A percentile compares a stretch with the other conserved stretches of the same genome.
Evolutionary conservation across 768 basidiomycete genomes (phyloP).

Genomic region (Bullera alba): DNA sequence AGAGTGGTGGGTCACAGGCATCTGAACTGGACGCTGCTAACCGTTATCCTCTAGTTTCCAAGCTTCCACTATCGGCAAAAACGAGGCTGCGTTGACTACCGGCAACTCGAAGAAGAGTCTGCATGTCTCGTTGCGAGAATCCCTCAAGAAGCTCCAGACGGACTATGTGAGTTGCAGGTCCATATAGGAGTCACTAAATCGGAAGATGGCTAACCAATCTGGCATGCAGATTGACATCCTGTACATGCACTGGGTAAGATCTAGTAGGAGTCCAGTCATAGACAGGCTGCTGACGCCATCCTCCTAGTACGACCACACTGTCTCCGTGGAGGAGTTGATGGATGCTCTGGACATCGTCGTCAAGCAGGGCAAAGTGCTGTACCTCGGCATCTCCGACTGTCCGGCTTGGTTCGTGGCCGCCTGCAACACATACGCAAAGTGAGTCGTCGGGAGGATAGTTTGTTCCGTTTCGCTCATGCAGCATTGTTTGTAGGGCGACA

Average conservation of each 20-base stretch:
- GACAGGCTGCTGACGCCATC: not conserved
- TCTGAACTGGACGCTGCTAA: not conserved
- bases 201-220: not conserved
- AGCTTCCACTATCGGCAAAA: constrained; percentile 50
- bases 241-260: constrained; percentile 47
- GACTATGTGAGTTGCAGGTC: constrained; percentile 46
- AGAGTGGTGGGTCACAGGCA: not conserved
- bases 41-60: no score
- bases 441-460: no score
- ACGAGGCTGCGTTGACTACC: constrained; percentile 35
- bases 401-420: constrained; percentile 33
- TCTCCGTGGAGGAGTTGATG: constrained; percentile 55
- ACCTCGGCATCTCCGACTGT: constrained; percentile 30
- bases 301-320: constrained; percentile 50
- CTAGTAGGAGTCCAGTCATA: no score
- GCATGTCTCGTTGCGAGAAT: constrained; percentile 47
- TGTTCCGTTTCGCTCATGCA: no score
- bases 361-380: constrained; percentile 23
- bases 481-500: no score
- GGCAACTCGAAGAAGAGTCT: constrained; percentile 53
- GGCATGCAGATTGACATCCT: constrained; percentile 52
- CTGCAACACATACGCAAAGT: no score
- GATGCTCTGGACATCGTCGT: constrained; percentile 52
- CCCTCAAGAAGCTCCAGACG: constrained; percentile 55
- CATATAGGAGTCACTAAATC: not conserved